Evolutionary conservation across 208 protist species (phyloP).

Genomic region (Trichomonas gallinae): DNA sequence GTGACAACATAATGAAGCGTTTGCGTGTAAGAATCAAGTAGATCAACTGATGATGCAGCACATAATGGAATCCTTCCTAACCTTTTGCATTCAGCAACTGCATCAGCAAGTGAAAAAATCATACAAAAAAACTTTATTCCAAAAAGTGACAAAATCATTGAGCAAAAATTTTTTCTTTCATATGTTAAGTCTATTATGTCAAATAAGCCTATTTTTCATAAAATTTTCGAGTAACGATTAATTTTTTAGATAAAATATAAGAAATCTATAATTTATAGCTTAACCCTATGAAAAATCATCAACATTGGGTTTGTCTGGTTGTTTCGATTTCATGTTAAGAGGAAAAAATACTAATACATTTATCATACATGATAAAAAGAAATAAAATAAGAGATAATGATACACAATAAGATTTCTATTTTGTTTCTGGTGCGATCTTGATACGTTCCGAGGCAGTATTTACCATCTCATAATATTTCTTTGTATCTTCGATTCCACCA

Average conservation of each 20-base stretch:
- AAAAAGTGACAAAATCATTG: no score
- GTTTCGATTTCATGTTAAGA: no score
- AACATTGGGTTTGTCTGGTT: no score
- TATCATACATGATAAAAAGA: not conserved
- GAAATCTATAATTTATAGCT: no score
- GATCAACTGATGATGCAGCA: not conserved
- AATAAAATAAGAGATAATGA: not conserved
- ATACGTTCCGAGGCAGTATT: not conserved
- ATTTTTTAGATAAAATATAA: no score
- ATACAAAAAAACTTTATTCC: not conserved
- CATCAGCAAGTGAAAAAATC: not conserved
- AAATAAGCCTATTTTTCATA: no score
- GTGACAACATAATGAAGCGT: not conserved
- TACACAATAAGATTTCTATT: not conserved
- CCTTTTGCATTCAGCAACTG: not conserved
- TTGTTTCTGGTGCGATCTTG: not conserved
- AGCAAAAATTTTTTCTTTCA: no score
- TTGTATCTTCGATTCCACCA: not conserved
- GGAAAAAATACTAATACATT: not conserved
- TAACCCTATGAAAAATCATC: no score
- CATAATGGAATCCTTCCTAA: not conserved
- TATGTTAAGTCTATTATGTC: no score
- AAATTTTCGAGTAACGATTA: no score
- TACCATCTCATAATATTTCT: not conserved
- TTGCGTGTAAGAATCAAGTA: not conserved